phyloP scores from a whole-genome alignment of 371 early-diverging fungal genomes.

The Fennellomyces sp. region DNA sequence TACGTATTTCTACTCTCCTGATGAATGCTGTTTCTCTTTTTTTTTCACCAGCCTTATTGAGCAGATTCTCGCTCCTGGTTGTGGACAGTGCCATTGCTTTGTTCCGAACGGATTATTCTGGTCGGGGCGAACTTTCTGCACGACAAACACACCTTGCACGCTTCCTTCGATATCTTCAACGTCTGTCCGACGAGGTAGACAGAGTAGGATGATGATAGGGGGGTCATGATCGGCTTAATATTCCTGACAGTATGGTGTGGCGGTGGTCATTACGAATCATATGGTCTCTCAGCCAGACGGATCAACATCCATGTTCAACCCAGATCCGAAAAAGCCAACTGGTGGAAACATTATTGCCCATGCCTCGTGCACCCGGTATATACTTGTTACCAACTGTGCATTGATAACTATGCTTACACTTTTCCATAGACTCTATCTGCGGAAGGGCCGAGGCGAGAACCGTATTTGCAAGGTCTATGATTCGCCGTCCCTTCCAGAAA shows the following conservation, averaged over 20 bases:
- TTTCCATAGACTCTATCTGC: slow-evolving; percentile 66
- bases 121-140: slow-evolving; percentile 98
- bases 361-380: slow-evolving; percentile 77
- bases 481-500: slow-evolving; percentile 84
- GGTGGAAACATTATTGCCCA: slow-evolving; percentile 99
- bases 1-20: neutral
- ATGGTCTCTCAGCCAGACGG: slow-evolving; percentile 98
- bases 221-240: neutral
- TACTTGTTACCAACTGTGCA: neutral
- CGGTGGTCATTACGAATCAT: slow-evolving; percentile 95
- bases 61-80: slow-evolving; percentile 84
- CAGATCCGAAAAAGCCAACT: slow-evolving; percentile 97
- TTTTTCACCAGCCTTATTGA: neutral
- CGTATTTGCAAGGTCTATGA: slow-evolving; percentile 91
- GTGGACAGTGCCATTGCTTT: slow-evolving; percentile 98
- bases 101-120: slow-evolving; percentile 99
- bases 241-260: slow-evolving; percentile 42
- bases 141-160: slow-evolving; percentile 97
- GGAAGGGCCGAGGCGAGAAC: slow-evolving; percentile 85
- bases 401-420: neutral
- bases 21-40: neutral
- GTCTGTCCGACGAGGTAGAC: slow-evolving; percentile 98
- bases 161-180: slow-evolving; percentile 88
- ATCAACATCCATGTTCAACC: slow-evolving; percentile 85
- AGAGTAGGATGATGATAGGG: neutral